Evolutionary conservation across 495 filamentous ascomycete species (phyloP), one percentile per base, ranked within the genome.

Genomic region (Penicillium fimorum): DNA sequence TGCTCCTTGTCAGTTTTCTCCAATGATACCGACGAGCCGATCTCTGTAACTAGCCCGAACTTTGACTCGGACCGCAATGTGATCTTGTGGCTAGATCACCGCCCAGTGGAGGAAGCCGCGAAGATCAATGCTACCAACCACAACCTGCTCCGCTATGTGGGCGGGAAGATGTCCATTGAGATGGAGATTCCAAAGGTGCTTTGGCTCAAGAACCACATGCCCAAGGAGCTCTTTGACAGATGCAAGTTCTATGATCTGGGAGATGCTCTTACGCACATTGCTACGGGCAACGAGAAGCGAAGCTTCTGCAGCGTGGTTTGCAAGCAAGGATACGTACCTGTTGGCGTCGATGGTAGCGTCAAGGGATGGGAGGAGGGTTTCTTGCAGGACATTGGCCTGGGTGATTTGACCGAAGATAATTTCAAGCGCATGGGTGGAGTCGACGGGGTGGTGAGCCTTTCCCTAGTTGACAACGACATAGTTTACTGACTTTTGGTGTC

Each of bases 291-390:
- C 52, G 92, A 97, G 71, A 92, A 85, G 38, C 76, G 94, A 56
- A 95, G 90, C 72, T 96, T 90, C 66, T 97, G 93, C 69, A 96
- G 89, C 57, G 86, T 91, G 4, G 89, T 96, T 18, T 97, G 94
- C 72, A 97, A 97, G 72, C 94, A 97, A 66, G 94, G 93, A 1
- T 97, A 84, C 67, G 89, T 98, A 1, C 94, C 94, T 0, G 88
- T 97, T 13, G 94, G 94, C 40, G 90, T 97, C 18, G 94, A 98
- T 64, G 93, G 93, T 37, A 96, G 92, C 71, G 90, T 96, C 17
- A 98, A 97, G 74, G 94, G 94, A 5, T 98, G 94, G 94, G 91
- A 97, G 68, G 91, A 90, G 58, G 93, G 97, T 62, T 98, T 98
- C 63, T 80, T 95, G 56, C 77, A 81, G 7, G 79, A 82, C 8